Evolutionary conservation across 1,139 yeast genomes (phyloP).

Genomic region (Pichia sp.): DNA sequence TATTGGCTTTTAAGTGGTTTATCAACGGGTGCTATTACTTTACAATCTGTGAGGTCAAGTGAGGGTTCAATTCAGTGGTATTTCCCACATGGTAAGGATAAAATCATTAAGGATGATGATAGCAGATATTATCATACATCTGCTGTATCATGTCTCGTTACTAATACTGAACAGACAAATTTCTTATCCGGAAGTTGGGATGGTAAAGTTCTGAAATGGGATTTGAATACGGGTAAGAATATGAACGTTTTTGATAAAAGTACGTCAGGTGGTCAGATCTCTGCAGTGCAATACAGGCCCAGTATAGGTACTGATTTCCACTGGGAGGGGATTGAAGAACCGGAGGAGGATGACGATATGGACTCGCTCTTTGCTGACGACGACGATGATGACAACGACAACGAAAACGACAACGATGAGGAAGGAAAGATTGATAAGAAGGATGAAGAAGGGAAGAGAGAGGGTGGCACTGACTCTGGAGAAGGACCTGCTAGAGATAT

Average conservation of each 20-base stretch:
- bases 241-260: slow-evolving; percentile 42
- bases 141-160: slow-evolving; percentile 64
- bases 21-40: slow-evolving; percentile 74
- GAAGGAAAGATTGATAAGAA: slow-evolving; percentile 58
- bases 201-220: slow-evolving; percentile 74
- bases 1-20: slow-evolving; percentile 84
- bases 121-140: slow-evolving; percentile 43
- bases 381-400: slow-evolving; percentile 20
- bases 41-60: slow-evolving; percentile 74
- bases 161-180: slow-evolving; percentile 53
- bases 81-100: slow-evolving; percentile 31
- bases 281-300: slow-evolving; percentile 76
- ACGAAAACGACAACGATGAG: slow-evolving; percentile 13
- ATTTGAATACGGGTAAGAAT: slow-evolving; percentile 64
- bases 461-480: neutral
- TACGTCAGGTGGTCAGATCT: slow-evolving; percentile 77
- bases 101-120: slow-evolving; percentile 24
- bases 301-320: slow-evolving; percentile 41
- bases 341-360: neutral
- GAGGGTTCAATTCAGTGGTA: slow-evolving; percentile 83
- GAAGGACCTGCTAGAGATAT: slow-evolving; percentile 12
- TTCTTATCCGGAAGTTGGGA: slow-evolving; percentile 92
- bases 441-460: slow-evolving; percentile 2
- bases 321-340: slow-evolving; percentile 12
- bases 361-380: slow-evolving; percentile 1